Base-by-base conservation (phyloP, 2,329 filamentous ascomycete species). In the Akanthomyces muscarius region DNA sequence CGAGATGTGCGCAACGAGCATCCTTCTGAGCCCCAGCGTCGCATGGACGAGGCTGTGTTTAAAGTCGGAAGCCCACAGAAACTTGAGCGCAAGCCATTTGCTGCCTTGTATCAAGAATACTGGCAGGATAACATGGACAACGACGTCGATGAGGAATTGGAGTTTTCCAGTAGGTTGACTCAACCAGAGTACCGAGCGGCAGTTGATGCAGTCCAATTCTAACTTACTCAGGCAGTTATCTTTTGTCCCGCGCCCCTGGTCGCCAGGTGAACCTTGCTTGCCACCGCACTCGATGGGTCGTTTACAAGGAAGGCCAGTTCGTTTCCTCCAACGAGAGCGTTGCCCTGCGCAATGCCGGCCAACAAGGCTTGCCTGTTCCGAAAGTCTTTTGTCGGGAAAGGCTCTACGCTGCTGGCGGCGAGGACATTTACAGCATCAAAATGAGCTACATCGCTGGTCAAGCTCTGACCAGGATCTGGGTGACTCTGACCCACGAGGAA, bases 401-500 rank as follows among this genome's bases (percentile, higher is more conserved):
- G 25, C 36, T 58, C 25, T 57, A 58, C 25, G 38, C 52, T 36
- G 13, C 5, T 5, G 38, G 47, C 5, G 54, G 51, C 18, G 42
- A 44, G 21, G 54, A 57, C 38, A 28, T 52, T n/a, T 57, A 52
- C 53, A 58, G 53, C 21, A 58, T 63, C 45, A 57, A 57, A 13
- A 63, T 63, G 61, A 57, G 54, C 45, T 63, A 52, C 61, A 58
- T 63, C 23, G 33, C 38, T n/a, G 61, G 61, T 7, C 51, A 42
- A 25, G n/a, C 61, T 1, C 54, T 63, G 14, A 57, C 54, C 45
- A 52, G 47, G 41, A 23, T n/a, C 1, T 63, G 61, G 61, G 36
- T 44, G 14, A 57, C 53, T 5, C 53, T 63, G 14, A 58, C 53
- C 4, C 53, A 52, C 16, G 61, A 63, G n/a, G 53, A 63, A 41